Conservation (phyloP, 2,329 filamentous ascomycete genomes). For the Neofusicoccum ribis region DNA sequence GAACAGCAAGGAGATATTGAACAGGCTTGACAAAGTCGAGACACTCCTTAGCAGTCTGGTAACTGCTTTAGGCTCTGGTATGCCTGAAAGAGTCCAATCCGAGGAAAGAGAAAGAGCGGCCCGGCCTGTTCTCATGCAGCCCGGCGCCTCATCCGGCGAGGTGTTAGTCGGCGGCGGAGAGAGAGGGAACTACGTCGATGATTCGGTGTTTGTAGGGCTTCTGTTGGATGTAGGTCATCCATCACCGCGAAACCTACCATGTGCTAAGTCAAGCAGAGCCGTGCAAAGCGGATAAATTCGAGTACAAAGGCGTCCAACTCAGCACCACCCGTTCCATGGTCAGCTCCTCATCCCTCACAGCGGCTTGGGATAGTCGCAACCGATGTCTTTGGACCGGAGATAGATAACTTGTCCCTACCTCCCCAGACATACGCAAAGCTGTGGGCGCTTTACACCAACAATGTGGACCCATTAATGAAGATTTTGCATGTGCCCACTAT, state of each 20-base stretch:
- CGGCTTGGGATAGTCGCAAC: background rate
- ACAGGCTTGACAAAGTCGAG: background rate
- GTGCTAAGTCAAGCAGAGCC: background rate
- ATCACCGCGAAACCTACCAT: too few relatives aligned
- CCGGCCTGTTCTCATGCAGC: background rate
- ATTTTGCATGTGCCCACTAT: background rate
- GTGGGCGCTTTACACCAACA: background rate
- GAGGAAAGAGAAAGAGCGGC: background rate
- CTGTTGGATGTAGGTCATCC: background rate
- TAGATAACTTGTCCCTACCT: background rate
- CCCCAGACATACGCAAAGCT: background rate
- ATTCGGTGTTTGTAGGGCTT: background rate
- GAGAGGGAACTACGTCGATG: conserved; percentile 4
- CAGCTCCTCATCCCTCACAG: background rate
- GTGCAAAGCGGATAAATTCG: background rate
- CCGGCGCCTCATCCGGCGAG: background rate
- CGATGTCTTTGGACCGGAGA: background rate
- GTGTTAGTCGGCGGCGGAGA: background rate
- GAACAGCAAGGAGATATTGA: background rate
- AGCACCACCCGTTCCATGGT: background rate
- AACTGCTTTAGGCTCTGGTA: background rate
- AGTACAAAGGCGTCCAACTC: background rate
- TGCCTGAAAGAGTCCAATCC: background rate
- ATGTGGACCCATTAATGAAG: background rate
- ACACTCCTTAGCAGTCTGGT: background rate